phyloP scores from a whole-genome alignment of 1,284 basidiomycete species.

The Salmacisia buchloeana region DNA sequence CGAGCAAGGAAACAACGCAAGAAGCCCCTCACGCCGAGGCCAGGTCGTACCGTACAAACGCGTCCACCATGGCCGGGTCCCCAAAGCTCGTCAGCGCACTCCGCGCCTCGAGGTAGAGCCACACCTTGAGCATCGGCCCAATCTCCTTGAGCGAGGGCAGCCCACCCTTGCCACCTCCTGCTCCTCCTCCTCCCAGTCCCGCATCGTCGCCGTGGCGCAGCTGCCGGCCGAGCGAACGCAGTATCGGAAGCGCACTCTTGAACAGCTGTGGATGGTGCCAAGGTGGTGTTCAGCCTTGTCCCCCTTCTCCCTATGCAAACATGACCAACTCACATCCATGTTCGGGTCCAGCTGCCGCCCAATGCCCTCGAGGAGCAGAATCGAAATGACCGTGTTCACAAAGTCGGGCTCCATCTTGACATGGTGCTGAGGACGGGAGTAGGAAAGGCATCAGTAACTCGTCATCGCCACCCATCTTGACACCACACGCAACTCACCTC shows the following conservation, averaged over 20 bases:
- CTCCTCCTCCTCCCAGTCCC: too few relatives aligned
- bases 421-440: constrained; percentile 61
- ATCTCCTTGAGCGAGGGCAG: constrained; percentile 15
- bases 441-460: too few relatives aligned
- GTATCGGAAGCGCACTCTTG: constrained; percentile 43
- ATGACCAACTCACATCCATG: constrained; percentile 76
- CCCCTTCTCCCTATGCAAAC: too few relatives aligned
- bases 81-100: constrained; percentile 26
- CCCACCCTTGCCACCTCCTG: constrained; percentile 13
- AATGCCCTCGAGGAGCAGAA: constrained; percentile 89
- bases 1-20: too few relatives aligned
- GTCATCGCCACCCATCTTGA: too few relatives aligned
- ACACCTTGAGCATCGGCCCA: constrained; percentile 42
- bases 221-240: constrained; percentile 35
- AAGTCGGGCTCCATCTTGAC: constrained; percentile 99
- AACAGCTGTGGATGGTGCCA: constrained; percentile 24
- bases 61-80: constrained; percentile 33
- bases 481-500: too few relatives aligned
- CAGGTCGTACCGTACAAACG: constrained; percentile 42
- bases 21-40: background rate
- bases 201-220: constrained; percentile 11
- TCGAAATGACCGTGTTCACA: constrained; percentile 92
- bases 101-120: constrained; percentile 40
- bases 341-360: constrained; percentile 86
- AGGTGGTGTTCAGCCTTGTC: too few relatives aligned